Base-by-base conservation (phyloP, 345 rosid genomes). In the Euphorbia peplus region DNA sequence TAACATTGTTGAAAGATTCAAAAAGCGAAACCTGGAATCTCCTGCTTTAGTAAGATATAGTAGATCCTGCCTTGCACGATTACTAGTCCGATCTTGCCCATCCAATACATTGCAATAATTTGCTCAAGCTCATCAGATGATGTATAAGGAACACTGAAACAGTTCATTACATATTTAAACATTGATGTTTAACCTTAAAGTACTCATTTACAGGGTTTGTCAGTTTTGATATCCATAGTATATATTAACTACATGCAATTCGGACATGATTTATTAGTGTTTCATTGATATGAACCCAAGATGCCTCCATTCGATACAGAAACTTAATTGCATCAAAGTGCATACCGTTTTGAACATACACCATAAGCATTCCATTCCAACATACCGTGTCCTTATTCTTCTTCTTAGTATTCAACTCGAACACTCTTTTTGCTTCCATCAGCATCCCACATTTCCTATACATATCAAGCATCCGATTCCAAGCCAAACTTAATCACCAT, bases 301-400 rank as follows among this genome's bases (percentile, higher is more conserved):
- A 73, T 13, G 81, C 88, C 78, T 84, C 84, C 92, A 90, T 90
- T 73, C 71, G 61, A 83, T 84, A 84, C 59, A 90, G 71, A 79
- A 85, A 79, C 80, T 90, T 86, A 60, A 85, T 68, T 12, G 96
- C 87, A 67, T 81, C 83, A 69, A 85, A 72, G 64, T 73, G 75
- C 5, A 64, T 63, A 52, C 86, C 84, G 77, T 81, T 80, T 68
- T 71, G 86, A 60, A 82, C 67, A 73, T 86, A 86, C 52, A 67
- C 73, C 52, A 74, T 63, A 25, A 84, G 83, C 87, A 90, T 78
- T 35, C 88, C 88, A 56, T 85, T 86, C 91, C 87, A 86, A 76
- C 75, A 71, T 0, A 81, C 81, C 35, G 65, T 44, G 52, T 75
- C 67, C 61, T 51, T 60, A 55, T 75, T 69, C 61, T 51, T 60